Evolutionary conservation across 2,329 filamentous ascomycete species (phyloP), one percentile per base, ranked within the genome.

Genomic region (Fusarium sp.): DNA sequence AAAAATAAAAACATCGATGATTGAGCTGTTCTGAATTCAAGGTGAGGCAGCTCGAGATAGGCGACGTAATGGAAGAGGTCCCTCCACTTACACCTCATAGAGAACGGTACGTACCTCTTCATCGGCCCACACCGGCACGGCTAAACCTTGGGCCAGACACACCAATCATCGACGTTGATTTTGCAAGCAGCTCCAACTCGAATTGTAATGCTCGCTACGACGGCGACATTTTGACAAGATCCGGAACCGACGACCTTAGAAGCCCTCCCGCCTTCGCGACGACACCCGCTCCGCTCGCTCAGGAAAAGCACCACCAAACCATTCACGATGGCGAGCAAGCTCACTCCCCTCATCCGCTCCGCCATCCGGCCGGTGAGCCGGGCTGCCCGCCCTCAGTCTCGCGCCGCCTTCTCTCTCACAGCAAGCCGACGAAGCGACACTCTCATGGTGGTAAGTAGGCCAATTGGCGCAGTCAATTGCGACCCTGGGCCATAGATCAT

Each of bases 261-360:
- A 55, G 33, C 45, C 73, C 72, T 75, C 76, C 67, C 75, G 70
- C 72, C 66, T 70, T 62, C 73, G 55, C 70, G 55, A 70, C 72
- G 42, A 73, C 59, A 20, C 41, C 52, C 71, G 60, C 68, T 54
- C 66, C 72, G 66, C 61, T 72, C 66, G 73, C 70, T 65, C 73
- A 41, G 51, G 35, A 36, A 68, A 52, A 68, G 24, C 26, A 67
- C 62, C 69, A 66, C 68, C 67, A 48, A 24, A 24, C 49, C 35
- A 60, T 38, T 65, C 76, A 78, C 76, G 80, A 97, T 98, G 95
- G 93, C 94, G 83, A 95, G 93, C 83, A 96, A 92, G 87, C 86
- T 97, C 81, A 89, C 91, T 70, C 93, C 94, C 54, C 88, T 92
- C 80, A 86, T 94, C 84, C 90, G 94, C 84, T 90, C 90, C 79